Evolutionary conservation across 495 filamentous ascomycete species (phyloP), one percentile per base, ranked within the genome.

Genomic region (Friedmanniomyces simplex): DNA sequence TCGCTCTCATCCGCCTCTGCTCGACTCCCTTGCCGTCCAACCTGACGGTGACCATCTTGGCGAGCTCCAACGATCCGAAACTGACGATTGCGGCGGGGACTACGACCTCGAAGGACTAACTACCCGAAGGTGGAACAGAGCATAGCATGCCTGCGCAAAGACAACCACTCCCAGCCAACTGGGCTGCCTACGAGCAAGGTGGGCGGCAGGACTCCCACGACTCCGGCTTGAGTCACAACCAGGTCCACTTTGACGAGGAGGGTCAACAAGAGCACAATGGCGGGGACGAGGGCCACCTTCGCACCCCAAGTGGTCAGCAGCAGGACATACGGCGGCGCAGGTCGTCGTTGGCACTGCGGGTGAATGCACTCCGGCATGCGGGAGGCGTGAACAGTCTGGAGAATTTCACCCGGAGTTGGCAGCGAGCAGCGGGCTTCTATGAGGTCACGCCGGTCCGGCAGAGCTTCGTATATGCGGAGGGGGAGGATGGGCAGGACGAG

Each of bases 361-460:
- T 91, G 36, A 72, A 79, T 43, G 74, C 78, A 43, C 60, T 96
- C 24, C 77, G 86, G 59, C 83, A 94, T 52, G 87, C 84, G 13
- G 93, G 93, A 41, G 93, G 93, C 28, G 85, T 88, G 50, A 98
- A 98, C 49, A 32, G 18, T 67, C 83, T 97, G 63, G 84, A 94
- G 62, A 96, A 91, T 65, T 98, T 98, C 68, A 87, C 93, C 48
- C 82, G 88, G 46, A 94, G 88, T 62, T 97, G 91, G 89, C 88
- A 89, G 66, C 82, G 93, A 65, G 93, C 93, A 34, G 90, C 91
- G 3, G 82, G 79, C 34, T 98, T 96, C 74, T 77, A 79, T 25
- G 91, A 96, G 67, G 85, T 95, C 50, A 78, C 89, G 16, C 86
- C 88, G 5, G 81, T 83, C 22, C 81, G 82, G 2, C 80, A 83